Evolutionary conservation across 2,329 filamentous ascomycete genomes (phyloP), one percentile per base, ranked within the genome.

Genomic region (Aureobasidium sp.): DNA sequence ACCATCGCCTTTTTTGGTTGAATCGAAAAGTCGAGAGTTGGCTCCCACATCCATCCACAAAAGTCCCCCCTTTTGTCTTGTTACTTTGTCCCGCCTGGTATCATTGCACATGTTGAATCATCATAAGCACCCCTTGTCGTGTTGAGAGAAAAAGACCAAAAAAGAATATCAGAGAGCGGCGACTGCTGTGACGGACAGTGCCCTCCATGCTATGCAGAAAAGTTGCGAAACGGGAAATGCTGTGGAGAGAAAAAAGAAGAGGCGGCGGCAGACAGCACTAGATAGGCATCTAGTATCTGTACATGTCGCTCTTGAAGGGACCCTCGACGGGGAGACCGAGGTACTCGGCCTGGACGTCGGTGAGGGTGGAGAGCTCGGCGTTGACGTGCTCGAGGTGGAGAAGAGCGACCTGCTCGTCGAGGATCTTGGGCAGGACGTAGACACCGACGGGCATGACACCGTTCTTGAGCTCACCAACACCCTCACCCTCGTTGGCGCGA

Each of bases 371-470:
- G 74, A 99, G 86, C 85, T 97, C 91, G 74, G 85, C 94, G 81
- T 96, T 95, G 84, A 91, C 88, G 84, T 97, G 94, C 68, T 82
- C 85, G 70, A 97, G 83, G 82, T 99, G 94, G 69, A 97, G 89
- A 75, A 88, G 85, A 75, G 94, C 94, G 74, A 99, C 94, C 82
- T 97, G 91, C 87, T 99, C 94, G 73, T 99, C 94, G 68, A 99
- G 87, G 74, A 96, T 91, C 91, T 99, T 99, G 79, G 94, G 94
- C 71, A 97, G 85, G 72, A 95, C 92, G 80, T 95, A 97, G 81
- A 97, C 94, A 73, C 93, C 90, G 70, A 95, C 82, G 63, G 89
- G 85, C 75, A 96, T 71, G 85, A 94, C 91, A 79, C 89, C 90
- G 67, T 85, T 86, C 84, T 92, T 90, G 63, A 66, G 58, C 62